Evolutionary conservation across 75 land plant species (phyloP), one percentile per base, ranked within the genome.

Genomic region (Isoetes taiwanensis): DNA sequence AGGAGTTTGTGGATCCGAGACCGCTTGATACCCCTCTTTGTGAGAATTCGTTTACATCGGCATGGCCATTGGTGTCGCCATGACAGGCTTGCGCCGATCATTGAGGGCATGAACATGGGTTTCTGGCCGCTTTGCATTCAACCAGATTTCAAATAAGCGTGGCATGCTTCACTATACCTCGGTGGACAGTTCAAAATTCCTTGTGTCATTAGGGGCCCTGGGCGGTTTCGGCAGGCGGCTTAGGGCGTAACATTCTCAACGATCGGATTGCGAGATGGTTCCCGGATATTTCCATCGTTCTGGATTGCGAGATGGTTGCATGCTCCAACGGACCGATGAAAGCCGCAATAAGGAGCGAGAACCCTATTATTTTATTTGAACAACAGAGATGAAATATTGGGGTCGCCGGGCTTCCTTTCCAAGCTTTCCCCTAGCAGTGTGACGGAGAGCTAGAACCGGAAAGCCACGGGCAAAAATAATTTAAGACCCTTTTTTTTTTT

Each of bases 61-160:
- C 5, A 46, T 46, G 50, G 50, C 21, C 5, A 46, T 46, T 46
- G 50, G 50, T 19, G 50, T 23, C 25, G 50, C 50, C 19, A 46
- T 46, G 50, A 46, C 50, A 4, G 50, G 50, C 16, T 23, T 46
- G 4, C 5, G 50, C 12, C 50, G 4, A 23, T 46, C 8, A 23
- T 46, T 6, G 50, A 46, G n/a, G 38, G 50, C n/a, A 46, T 46
- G 50, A 46, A 46, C 50, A 46, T 46, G 50, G 50, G 50, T 19
- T 46, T 46, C 50, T 19, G 16, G 50, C 50, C 25, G 50, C n/a
- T n/a, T 46, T 19, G 50, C 50, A 19, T 46, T 19, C 50, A 46
- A 46, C 50, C 50, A 46, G 50, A 46, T 46, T 23, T 46, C 50
- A 16, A 46, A 46, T 23, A 46, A 46, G 8, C 21, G 25, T 19